phyloP scores from a whole-genome alignment of 2,329 filamentous ascomycete species.

The Cercospora canescens region DNA sequence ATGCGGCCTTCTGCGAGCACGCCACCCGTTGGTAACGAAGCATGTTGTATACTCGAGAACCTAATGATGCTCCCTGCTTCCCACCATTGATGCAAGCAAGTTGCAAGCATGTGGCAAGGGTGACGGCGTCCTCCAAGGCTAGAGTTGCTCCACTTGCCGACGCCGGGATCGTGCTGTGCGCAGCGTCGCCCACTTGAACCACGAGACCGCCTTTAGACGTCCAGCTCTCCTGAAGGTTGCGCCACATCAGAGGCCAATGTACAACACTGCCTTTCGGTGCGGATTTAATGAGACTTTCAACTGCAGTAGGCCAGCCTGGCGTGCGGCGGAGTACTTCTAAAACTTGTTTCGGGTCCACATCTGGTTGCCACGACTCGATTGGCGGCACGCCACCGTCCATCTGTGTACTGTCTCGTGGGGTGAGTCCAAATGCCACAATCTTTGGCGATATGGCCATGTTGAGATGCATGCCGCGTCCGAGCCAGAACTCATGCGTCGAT shows the following conservation, averaged over 20 bases:
- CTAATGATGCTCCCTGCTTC: constrained; percentile 36
- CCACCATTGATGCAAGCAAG: constrained; percentile 41
- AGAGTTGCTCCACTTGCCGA: constrained; percentile 50
- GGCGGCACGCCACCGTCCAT: constrained; percentile 21
- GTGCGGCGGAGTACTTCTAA: constrained; percentile 44
- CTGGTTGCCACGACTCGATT: constrained; percentile 49
- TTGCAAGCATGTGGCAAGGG: constrained; percentile 48
- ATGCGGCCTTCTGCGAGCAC: constrained; percentile 52
- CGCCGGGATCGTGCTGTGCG: constrained; percentile 47
- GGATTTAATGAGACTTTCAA: constrained; percentile 46
- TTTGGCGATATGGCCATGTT: constrained; percentile 47
- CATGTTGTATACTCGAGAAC: constrained; percentile 26
- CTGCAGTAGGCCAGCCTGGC: constrained; percentile 47
- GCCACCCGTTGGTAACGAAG: constrained; percentile 45
- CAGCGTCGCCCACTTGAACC: constrained; percentile 47
- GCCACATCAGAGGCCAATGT: constrained; percentile 51
- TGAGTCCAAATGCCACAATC: constrained; percentile 49
- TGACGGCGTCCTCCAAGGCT: constrained; percentile 49
- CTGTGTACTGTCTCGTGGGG: constrained; percentile 35
- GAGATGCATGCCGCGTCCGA: constrained; percentile 38
- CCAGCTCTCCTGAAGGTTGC: constrained; percentile 48
- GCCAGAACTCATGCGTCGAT: constrained; percentile 27
- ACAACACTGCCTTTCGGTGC: constrained; percentile 50
- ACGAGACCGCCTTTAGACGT: constrained; percentile 45
- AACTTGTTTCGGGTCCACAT: constrained; percentile 47